phyloP scores from a whole-genome alignment of 148 eudicot species.

The Persicaria tinctoria region DNA sequence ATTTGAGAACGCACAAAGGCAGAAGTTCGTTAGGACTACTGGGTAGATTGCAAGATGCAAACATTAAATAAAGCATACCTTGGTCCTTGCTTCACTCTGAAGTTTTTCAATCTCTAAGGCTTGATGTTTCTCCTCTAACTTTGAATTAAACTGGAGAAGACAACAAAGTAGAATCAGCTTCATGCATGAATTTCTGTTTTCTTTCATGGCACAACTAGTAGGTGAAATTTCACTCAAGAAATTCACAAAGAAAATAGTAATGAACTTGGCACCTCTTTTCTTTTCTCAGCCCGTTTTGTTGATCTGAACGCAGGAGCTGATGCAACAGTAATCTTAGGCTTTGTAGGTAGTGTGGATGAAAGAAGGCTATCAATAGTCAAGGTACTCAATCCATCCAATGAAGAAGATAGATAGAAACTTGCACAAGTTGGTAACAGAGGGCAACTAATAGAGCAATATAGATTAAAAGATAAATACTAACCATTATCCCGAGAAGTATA shows the following conservation, averaged over 20 bases:
- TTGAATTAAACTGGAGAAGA: conserved; percentile 44
- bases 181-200: neutral
- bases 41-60: neutral
- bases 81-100: conserved; percentile 67
- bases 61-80: conserved; percentile 30
- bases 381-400: conserved; percentile 15
- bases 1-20: neutral
- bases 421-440: neutral
- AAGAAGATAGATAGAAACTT: neutral
- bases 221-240: neutral
- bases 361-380: conserved; percentile 39
- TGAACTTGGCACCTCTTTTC: conserved; percentile 54
- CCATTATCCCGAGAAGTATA: no score
- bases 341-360: conserved; percentile 28
- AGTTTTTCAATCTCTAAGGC: conserved; percentile 78
- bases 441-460: neutral
- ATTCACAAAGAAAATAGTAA: conserved; percentile 7
- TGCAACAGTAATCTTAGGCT: conserved; percentile 38
- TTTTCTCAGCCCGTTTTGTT: conserved; percentile 72
- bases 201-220: neutral
- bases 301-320: conserved; percentile 68
- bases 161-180: neutral
- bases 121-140: conserved; percentile 83
- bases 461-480: neutral
- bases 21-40: neutral